Percentiles rank a stretch among this genome's conserved stretches.
Evolutionary conservation across 2,329 filamentous ascomycete genomes (phyloP).

Genomic region (Corinectria fuckeliana): DNA sequence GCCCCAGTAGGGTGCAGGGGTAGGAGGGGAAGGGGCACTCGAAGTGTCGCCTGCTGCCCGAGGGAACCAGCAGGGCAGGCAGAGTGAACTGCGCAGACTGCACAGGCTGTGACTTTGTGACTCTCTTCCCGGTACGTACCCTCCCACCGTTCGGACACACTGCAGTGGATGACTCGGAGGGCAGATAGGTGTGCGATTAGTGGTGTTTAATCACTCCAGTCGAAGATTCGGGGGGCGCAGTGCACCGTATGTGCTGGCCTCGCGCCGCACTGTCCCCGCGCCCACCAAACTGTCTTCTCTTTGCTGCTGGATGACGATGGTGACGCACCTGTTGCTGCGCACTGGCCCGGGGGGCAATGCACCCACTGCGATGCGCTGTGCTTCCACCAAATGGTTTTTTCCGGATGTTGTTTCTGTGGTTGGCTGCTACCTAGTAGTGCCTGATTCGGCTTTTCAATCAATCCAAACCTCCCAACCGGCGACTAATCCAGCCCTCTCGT

Average conservation of each 20-base stretch:
- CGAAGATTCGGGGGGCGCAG: conserved; percentile 26
- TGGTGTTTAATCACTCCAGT: conserved; percentile 33
- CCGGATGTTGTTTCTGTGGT: conserved; percentile 15
- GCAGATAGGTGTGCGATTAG: conserved; percentile 24
- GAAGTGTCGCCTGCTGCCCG: conserved; percentile 14
- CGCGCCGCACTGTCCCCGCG: conserved; percentile 29
- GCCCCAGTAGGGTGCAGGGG: conserved; percentile 16
- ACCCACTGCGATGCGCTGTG: conserved; percentile 29
- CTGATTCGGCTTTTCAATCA: no score
- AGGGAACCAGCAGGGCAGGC: conserved; percentile 25
- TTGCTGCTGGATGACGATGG: conserved; percentile 35
- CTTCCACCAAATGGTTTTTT: conserved; percentile 17
- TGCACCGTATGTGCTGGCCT: conserved; percentile 26
- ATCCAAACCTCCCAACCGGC: conserved; percentile 22
- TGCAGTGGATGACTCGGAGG: neutral
- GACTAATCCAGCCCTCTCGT: conserved; percentile 28
- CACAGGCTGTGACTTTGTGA: conserved; percentile 15
- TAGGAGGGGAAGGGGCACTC: conserved; percentile 22
- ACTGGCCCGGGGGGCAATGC: conserved; percentile 26
- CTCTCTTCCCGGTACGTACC: neutral
- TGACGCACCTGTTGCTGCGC: conserved; percentile 31
- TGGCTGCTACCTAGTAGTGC: no score
- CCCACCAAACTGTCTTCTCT: conserved; percentile 10
- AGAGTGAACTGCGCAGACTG: conserved; percentile 25
- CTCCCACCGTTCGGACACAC: no score